phyloP scores from a whole-genome alignment of 2,329 filamentous ascomycete genomes.

The Sarocladium strictum region DNA sequence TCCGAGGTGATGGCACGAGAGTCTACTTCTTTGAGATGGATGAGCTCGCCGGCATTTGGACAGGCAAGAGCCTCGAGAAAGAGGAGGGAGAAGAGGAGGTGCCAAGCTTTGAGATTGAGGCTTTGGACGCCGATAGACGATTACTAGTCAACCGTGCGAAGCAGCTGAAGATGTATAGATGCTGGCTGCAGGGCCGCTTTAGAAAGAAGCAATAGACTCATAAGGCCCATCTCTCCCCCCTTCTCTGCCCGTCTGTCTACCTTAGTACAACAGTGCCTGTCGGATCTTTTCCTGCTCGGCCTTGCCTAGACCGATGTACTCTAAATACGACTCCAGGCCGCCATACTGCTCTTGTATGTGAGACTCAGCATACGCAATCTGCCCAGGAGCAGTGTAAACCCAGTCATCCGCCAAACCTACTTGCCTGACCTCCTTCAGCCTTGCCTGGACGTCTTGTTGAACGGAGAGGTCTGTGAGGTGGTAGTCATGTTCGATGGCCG shows the following conservation, averaged over 20 bases:
- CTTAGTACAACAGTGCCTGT: slow-evolving; percentile 36
- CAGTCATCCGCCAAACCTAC: slow-evolving; percentile 73
- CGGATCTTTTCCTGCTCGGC: slow-evolving; percentile 34
- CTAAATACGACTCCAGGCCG: slow-evolving; percentile 60
- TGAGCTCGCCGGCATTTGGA: slow-evolving; percentile 77
- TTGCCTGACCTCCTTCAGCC: slow-evolving; percentile 60
- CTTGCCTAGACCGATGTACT: slow-evolving; percentile 51
- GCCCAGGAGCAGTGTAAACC: slow-evolving; percentile 56
- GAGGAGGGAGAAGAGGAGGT: slow-evolving; percentile 20
- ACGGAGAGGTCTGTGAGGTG: slow-evolving; percentile 56
- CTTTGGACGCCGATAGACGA: slow-evolving; percentile 79
- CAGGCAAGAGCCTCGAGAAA: slow-evolving; percentile 29
- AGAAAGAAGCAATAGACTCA: slow-evolving; percentile 49
- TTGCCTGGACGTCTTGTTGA: slow-evolving; percentile 50
- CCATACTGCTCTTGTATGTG: slow-evolving; percentile 60
- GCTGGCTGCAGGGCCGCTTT: slow-evolving; percentile 87
- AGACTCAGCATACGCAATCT: slow-evolving; percentile 52
- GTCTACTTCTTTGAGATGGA: slow-evolving; percentile 96
- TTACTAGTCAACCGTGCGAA: slow-evolving; percentile 87
- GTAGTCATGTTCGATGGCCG: slow-evolving; percentile 68
- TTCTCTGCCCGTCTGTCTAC: not conserved
- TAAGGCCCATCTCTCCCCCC: not conserved
- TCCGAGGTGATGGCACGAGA: slow-evolving; percentile 87
- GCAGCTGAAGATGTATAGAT: slow-evolving; percentile 96
- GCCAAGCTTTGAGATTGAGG: slow-evolving; percentile 60